Base-by-base conservation (phyloP, 1,139 yeast genomes). In the Saccharomyces hybrid region DNA sequence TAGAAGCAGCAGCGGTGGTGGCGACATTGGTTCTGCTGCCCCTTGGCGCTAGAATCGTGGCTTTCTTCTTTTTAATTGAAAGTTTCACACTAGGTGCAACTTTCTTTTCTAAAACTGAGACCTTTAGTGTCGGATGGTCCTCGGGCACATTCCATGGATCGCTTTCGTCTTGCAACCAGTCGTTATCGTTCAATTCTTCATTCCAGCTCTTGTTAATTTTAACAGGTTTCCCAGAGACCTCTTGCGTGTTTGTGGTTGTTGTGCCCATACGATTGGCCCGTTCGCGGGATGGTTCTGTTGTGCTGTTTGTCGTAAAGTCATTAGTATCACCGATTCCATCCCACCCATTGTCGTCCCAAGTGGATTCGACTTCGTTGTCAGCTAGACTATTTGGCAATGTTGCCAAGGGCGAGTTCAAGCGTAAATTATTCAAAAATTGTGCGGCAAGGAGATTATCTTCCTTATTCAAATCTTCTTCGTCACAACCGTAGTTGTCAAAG, bases 341-440 rank as follows among this genome's bases (percentile, higher is more conserved):
- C 44, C 44, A 38, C 12, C 24, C 44, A 38, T 16, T 38, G 6
- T 52, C 44, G 16, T 49, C 53, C 12, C 47, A 53, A 31, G 42
- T 44, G 26, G 12, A 47, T 32, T 28, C 32, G 11, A 19, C 47
- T 29, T 44, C 48, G 32, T 55, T 57, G 44, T 42, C 47, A 7
- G 48, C 34, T 9, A 26, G 12, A 46, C 28, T 16, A 44, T 14
- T 48, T 27, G 42, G 29, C 9, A 44, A 24, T 8, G 26, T 21
- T 9, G 34, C 48, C 7, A 44, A 44, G 49, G 52, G 47, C 9
- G 49, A 44, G 16, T 31, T 9, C 28, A 52, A 42, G 61, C 57
- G 62, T 51, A 64, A 51, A 54, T 64, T 57, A 51, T 57, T 26
- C 68, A 72, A 59, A 62, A 70, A 63, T 58, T 66, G 57, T 58